Evolutionary conservation across 805 yeast genomes (phyloP).

Genomic region (Tetrapisispora pingtungensis): DNA sequence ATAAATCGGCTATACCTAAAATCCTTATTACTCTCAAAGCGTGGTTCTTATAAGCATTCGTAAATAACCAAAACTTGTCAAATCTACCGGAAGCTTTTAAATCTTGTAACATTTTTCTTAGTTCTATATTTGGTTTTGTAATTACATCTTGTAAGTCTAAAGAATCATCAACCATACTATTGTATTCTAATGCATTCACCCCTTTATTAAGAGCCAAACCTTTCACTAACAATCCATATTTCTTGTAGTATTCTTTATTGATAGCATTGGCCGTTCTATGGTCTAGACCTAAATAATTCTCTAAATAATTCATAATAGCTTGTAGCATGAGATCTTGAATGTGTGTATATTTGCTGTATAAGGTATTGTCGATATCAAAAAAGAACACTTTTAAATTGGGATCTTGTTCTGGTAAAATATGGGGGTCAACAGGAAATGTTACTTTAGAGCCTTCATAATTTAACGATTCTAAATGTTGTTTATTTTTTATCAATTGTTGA

Average conservation of each 20-base stretch:
- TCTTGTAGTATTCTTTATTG: constrained; percentile 63
- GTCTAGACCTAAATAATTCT: constrained; percentile 43
- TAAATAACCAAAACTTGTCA: constrained; percentile 76
- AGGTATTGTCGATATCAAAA: constrained; percentile 88
- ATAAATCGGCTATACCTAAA: constrained; percentile 76
- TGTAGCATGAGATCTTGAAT: constrained; percentile 80
- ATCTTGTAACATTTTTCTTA: constrained; percentile 41
- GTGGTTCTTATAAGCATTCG: constrained; percentile 87
- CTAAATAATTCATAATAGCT: constrained; percentile 70
- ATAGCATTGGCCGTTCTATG: constrained; percentile 62
- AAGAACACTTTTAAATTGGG: constrained; percentile 39
- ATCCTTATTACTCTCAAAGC: constrained; percentile 68
- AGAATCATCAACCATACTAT: constrained; percentile 79
- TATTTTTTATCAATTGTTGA: constrained; percentile 17
- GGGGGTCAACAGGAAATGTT: constrained; percentile 17
- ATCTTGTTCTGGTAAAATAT: constrained; percentile 13
- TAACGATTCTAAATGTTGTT: constrained; percentile 20
- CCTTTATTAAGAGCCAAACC: constrained; percentile 56
- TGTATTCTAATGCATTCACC: constrained; percentile 79
- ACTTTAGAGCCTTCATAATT: constrained; percentile 24
- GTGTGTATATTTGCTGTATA: constrained; percentile 59
- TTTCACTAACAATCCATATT: constrained; percentile 84
- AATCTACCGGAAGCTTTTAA: constrained; percentile 38
- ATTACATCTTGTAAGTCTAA: constrained; percentile 68
- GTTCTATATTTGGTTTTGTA: constrained; percentile 39